Percentiles rank a stretch among this genome's conserved stretches.
phyloP scores from a whole-genome alignment of 352 stramenopile species.

The Phytophthora colocasiae region DNA sequence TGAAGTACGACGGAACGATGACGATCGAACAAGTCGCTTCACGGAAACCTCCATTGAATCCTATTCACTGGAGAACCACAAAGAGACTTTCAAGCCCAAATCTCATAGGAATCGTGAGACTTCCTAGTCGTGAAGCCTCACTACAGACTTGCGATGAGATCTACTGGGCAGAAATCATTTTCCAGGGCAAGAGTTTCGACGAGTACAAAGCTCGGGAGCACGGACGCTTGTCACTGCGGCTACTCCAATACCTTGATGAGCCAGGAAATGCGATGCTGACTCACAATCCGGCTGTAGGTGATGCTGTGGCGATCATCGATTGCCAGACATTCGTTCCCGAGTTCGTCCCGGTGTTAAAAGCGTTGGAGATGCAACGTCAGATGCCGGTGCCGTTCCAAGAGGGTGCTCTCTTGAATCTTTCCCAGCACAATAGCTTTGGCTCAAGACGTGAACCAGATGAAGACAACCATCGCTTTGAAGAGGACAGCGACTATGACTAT shows the following conservation, averaged over 20 bases:
- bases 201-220: constrained; percentile 72
- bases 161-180: constrained; percentile 79
- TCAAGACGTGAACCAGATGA: constrained; percentile 4
- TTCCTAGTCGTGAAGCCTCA: constrained; percentile 57
- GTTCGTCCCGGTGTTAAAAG: constrained; percentile 87
- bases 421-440: constrained; percentile 9
- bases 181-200: constrained; percentile 71
- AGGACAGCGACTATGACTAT: constrained; percentile 2
- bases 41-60: constrained; percentile 56
- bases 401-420: constrained; percentile 77
- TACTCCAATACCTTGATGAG: constrained; percentile 78
- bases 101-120: constrained; percentile 79
- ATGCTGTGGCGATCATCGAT: constrained; percentile 83
- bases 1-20: constrained; percentile 73
- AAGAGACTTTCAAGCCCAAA: constrained; percentile 81
- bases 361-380: constrained; percentile 77
- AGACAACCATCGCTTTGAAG: background rate
- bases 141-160: constrained; percentile 61
- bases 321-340: constrained; percentile 89
- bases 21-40: constrained; percentile 67
- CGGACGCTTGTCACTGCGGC: constrained; percentile 67
- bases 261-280: constrained; percentile 59
- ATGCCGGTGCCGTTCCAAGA: constrained; percentile 80
- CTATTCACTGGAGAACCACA: constrained; percentile 86
- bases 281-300: constrained; percentile 57